These are phyloP conservation scores for Brettanomyces custersianus DNA, from an alignment of 805 yeast species.

Conservation along the genomic window DNA sequence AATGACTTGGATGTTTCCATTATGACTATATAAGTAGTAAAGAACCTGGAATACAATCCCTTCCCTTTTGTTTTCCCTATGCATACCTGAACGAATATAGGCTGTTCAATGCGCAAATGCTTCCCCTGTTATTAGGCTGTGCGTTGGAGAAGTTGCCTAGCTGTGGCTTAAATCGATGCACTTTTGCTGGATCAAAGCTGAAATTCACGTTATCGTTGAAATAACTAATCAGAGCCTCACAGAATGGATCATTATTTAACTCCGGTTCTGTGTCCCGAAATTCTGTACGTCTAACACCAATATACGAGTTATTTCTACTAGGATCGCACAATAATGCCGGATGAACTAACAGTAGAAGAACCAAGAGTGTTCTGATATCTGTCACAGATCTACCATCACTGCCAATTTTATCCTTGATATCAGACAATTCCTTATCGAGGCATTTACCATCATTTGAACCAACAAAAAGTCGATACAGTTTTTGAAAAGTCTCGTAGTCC, in stretches of 20 bases:
- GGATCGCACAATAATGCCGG: too few relatives aligned
- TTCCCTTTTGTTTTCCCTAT: not conserved
- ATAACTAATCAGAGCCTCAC: conserved; percentile 13
- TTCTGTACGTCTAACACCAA: conserved; percentile 8
- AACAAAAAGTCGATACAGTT: conserved; percentile 15
- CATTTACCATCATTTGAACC: too few relatives aligned
- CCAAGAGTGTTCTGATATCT: too few relatives aligned
- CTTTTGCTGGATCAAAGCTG: conserved; percentile 14
- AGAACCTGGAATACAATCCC: not conserved
- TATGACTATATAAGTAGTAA: not conserved
- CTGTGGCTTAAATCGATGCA: conserved; percentile 15
- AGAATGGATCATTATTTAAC: too few relatives aligned
- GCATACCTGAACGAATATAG: not conserved
- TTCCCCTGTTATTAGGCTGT: not conserved
- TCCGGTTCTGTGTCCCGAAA: conserved; percentile 14
- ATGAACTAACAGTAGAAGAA: too few relatives aligned
- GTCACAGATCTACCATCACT: too few relatives aligned
- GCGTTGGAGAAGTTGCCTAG: conserved; percentile 1
- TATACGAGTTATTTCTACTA: too few relatives aligned
- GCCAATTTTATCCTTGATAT: too few relatives aligned
- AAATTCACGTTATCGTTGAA: conserved; percentile 18
- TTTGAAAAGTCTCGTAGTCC: conserved; percentile 19
- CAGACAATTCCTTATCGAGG: too few relatives aligned
- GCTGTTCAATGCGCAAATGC: too few relatives aligned
- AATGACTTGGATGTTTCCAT: not conserved